Percentiles rank a stretch among this genome's conserved stretches.
Evolutionary conservation across 148 eudicot species (phyloP).

Genomic region (Pouteria glomerata): DNA sequence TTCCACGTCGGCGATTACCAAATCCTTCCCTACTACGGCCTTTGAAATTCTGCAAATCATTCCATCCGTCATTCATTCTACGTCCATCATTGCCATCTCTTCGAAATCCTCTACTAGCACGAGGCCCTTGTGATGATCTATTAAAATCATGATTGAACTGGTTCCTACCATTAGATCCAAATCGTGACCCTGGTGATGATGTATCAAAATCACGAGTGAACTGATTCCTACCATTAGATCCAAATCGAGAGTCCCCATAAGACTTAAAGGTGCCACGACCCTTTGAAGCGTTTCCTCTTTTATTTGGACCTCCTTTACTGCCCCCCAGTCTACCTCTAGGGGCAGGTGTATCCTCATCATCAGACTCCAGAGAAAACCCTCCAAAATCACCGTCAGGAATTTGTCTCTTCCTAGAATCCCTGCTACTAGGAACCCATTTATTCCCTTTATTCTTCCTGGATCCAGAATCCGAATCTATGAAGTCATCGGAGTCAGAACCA

Average conservation of each 20-base stretch:
- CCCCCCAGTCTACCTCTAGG: slow-evolving; percentile 11
- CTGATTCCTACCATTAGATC: slow-evolving; percentile 14
- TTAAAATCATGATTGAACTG: slow-evolving; percentile 15
- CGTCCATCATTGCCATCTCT: background rate
- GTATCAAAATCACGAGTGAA: slow-evolving; percentile 16
- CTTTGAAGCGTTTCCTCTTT: slow-evolving; percentile 27
- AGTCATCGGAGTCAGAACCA: slow-evolving; percentile 49
- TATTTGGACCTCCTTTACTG: slow-evolving; percentile 15
- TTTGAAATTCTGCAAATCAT: slow-evolving; percentile 11
- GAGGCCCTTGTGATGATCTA: slow-evolving; percentile 29
- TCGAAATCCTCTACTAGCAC: slow-evolving; percentile 11
- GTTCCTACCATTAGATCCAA: slow-evolving; percentile 11
- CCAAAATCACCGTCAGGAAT: slow-evolving; percentile 15
- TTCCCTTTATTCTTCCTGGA: slow-evolving; percentile 22
- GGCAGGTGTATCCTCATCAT: slow-evolving; percentile 20
- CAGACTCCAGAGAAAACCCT: slow-evolving; percentile 25
- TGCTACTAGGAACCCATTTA: slow-evolving; percentile 21
- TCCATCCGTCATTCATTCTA: slow-evolving; percentile 16
- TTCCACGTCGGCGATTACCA: slow-evolving; percentile 28
- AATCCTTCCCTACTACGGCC: slow-evolving; percentile 26
- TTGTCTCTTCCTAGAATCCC: slow-evolving; percentile 23
- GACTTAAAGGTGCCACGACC: slow-evolving; percentile 21
- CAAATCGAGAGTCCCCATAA: slow-evolving; percentile 12
- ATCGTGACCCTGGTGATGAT: slow-evolving; percentile 31
- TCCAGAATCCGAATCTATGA: slow-evolving; percentile 22